Evolutionary conservation across 2,329 filamentous ascomycete genomes (phyloP).

Genomic region (Graphilbum fragrans): DNA sequence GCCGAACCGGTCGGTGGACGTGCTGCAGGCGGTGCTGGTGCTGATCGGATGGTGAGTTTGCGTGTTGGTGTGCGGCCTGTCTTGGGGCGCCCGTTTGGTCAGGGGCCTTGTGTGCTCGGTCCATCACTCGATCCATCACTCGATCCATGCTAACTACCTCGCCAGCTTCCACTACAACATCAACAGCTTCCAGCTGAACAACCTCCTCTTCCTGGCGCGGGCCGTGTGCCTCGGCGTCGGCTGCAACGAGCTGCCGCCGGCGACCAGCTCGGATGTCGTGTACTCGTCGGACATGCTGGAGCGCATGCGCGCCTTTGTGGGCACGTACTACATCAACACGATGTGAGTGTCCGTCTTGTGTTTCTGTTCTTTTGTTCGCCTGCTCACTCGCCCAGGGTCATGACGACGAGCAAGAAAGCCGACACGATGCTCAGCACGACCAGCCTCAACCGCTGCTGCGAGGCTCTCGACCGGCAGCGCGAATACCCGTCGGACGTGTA

Average conservation of each 20-base stretch:
- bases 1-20: conserved; percentile 30
- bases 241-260: conserved; percentile 18
- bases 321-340: conserved; percentile 37
- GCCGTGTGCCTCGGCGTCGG: conserved; percentile 31
- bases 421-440: conserved; percentile 35
- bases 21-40: conserved; percentile 33
- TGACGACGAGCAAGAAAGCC: conserved; percentile 27
- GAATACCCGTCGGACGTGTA: conserved; percentile 31
- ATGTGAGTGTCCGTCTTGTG: conserved; percentile 20
- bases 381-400: conserved; percentile 11
- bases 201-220: conserved; percentile 33
- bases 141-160: too few species aligned
- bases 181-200: conserved; percentile 36
- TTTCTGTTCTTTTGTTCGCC: neutral
- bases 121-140: too few species aligned
- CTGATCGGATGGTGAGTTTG: conserved; percentile 30
- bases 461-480: conserved; percentile 25
- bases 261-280: neutral
- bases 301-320: conserved; percentile 32
- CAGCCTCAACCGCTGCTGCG: conserved; percentile 30
- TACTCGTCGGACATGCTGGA: conserved; percentile 15
- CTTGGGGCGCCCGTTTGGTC: too few species aligned
- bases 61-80: too few species aligned
- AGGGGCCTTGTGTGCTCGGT: too few species aligned
- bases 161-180: conserved; percentile 33